These are phyloP conservation scores for Chaetomium sp. DNA, from an alignment of 2,329 filamentous ascomycete genomes.

Conservation along the genomic window DNA sequence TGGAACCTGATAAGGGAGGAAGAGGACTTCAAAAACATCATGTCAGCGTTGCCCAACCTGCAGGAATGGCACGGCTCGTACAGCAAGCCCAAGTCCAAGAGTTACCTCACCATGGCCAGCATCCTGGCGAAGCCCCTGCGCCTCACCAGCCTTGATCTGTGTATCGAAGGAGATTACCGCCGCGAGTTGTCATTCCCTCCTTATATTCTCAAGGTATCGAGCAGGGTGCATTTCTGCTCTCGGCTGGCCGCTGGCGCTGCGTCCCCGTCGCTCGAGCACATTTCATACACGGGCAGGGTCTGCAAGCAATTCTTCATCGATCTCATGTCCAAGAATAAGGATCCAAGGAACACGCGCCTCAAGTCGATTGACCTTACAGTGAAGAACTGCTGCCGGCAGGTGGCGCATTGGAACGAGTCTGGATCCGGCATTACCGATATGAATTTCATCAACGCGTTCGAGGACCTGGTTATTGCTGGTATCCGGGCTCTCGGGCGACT, in stretches of 20 bases:
- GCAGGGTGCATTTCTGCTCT: constrained; percentile 65
- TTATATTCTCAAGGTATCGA: constrained; percentile 62
- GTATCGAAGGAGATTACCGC: constrained; percentile 71
- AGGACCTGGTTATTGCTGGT: constrained; percentile 65
- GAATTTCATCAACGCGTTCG: constrained; percentile 71
- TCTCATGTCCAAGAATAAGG: constrained; percentile 52
- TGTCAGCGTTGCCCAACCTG: constrained; percentile 66
- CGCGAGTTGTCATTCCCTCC: constrained; percentile 63
- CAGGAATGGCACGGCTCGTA: constrained; percentile 64
- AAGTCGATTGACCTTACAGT: constrained; percentile 71
- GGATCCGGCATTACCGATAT: constrained; percentile 72
- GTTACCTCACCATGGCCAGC: constrained; percentile 68
- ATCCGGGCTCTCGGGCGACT: constrained; percentile 63
- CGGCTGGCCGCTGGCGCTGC: constrained; percentile 63
- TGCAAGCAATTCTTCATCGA: constrained; percentile 68
- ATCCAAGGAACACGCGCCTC: constrained; percentile 54
- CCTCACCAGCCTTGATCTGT: constrained; percentile 66
- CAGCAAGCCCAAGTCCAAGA: constrained; percentile 74
- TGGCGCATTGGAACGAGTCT: constrained; percentile 59
- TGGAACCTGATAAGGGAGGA: constrained; percentile 73
- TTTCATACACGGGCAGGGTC: constrained; percentile 72
- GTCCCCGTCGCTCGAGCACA: constrained; percentile 63
- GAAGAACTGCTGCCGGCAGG: constrained; percentile 70
- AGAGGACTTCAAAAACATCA: constrained; percentile 64
- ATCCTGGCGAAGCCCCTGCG: constrained; percentile 60